Conservation (phyloP, 2,329 filamentous ascomycete species). For the Elsinoe perseae region DNA sequence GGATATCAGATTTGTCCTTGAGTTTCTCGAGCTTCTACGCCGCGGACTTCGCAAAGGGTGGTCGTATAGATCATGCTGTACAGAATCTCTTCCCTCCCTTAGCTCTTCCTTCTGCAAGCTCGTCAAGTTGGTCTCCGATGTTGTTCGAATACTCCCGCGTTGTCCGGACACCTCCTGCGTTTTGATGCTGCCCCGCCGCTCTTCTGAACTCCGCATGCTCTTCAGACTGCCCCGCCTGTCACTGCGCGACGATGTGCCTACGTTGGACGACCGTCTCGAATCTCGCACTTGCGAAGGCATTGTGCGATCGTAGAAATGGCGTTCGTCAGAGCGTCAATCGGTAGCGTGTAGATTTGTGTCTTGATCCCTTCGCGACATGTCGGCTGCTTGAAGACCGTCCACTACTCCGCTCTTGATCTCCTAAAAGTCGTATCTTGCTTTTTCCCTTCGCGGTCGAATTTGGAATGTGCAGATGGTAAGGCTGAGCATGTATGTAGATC, state of each 20-base stretch:
- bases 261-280: constrained; percentile 4
- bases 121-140: constrained; percentile 9
- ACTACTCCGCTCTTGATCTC: neutral
- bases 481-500: neutral
- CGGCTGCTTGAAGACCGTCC: neutral
- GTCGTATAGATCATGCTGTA: constrained; percentile 11
- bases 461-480: neutral
- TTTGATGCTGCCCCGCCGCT: constrained; percentile 12
- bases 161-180: neutral
- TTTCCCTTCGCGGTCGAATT: neutral
- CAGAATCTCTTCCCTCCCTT: neutral
- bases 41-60: constrained; percentile 11
- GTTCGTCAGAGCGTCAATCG: constrained; percentile 1
- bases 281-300: constrained; percentile 13
- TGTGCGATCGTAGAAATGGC: neutral
- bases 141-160: neutral
- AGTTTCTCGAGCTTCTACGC: constrained; percentile 1
- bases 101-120: constrained; percentile 4
- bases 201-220: constrained; percentile 9
- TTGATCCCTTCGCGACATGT: constrained; percentile 4
- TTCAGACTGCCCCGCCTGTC: constrained; percentile 13
- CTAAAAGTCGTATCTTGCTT: neutral
- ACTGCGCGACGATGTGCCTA: neutral
- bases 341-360: constrained; percentile 6
- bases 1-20: constrained; percentile 8